Evolutionary conservation across 2,329 filamentous ascomycete genomes (phyloP).

Genomic region (Paracamarosporium sp.): DNA sequence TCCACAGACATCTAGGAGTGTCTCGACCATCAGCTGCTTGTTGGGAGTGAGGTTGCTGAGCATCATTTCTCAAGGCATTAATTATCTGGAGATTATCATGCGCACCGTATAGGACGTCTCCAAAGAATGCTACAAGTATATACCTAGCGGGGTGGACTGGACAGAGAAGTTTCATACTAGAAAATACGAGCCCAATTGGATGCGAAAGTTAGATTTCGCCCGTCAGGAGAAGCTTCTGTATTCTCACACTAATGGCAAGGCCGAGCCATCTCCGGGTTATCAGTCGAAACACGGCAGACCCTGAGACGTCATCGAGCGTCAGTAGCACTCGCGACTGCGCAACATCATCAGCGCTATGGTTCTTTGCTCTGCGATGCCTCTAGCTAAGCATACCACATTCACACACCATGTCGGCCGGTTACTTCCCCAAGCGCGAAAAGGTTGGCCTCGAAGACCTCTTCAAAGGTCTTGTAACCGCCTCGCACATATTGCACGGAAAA

Average conservation of each 20-base stretch:
- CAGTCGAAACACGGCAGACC: neutral
- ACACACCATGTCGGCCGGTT: slow-evolving; percentile 40
- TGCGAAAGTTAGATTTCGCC: no score
- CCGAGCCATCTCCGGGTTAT: neutral
- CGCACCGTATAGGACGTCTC: no score
- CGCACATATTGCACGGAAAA: slow-evolving; percentile 61
- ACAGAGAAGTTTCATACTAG: no score
- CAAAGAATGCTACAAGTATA: no score
- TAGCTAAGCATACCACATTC: neutral
- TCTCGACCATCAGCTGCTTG: no score
- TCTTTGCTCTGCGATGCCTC: neutral
- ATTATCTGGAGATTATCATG: no score
- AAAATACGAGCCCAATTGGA: neutral
- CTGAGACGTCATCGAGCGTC: slow-evolving; percentile 5
- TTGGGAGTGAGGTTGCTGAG: no score
- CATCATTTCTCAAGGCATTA: no score
- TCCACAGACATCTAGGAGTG: no score
- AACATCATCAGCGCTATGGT: neutral
- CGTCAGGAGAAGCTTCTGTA: no score
- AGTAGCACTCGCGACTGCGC: neutral
- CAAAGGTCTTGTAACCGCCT: slow-evolving; percentile 52
- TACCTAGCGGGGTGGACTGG: no score
- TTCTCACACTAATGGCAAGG: no score
- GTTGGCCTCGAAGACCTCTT: slow-evolving; percentile 46
- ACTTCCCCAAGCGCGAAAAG: slow-evolving; percentile 48